Evolutionary conservation across 345 rosid species (phyloP), one percentile per base, ranked within the genome.

Genomic region (Linum usitatissimum): DNA sequence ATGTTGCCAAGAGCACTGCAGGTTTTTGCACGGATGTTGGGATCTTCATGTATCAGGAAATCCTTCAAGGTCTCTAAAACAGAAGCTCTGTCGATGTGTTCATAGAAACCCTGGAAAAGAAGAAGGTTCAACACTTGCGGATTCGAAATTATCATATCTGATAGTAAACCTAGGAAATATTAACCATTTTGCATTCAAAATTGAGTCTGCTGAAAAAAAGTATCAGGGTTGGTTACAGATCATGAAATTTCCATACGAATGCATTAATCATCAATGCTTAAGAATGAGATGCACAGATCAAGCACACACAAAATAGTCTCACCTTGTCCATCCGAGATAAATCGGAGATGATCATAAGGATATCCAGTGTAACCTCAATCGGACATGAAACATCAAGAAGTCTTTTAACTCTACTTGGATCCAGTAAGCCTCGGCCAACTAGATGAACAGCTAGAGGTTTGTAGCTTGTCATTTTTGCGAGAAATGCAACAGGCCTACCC

Each of bases 1-100:
- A 90, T 87, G 74, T 92, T 92, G 51, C 99, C 97, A 4, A 93
- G 75, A 70, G 94, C 96, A 79, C 96, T 87, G 80, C 97, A 93
- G 59, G 97, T 78, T 81, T 93, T 93, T 58, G 97, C 90, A 13
- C 99, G 97, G 59, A 89, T 56, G 71, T 92, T 89, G 42, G 90
- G 84, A 77, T 92, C 95, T 51, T 83, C 84, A 72, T 89, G 86
- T 53, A 68, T 72, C 55, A 92, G 95, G 65, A 79, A 85, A 5
- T 79, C 83, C 70, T 81, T 83, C 73, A 93, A 64, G 49, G 73
- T 72, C 68, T 78, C 91, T 74, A 89, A 76, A 40, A 90, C 73
- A 53, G 83, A 74, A 71, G 98, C 95, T 70, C 86, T 84, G 34
- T 81, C 78, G 18, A 93, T 87, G 74, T 77, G 86, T 63, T 89